Evolutionary conservation across 352 stramenopile species (phyloP).

Genomic region (Pythium guiyangense): DNA sequence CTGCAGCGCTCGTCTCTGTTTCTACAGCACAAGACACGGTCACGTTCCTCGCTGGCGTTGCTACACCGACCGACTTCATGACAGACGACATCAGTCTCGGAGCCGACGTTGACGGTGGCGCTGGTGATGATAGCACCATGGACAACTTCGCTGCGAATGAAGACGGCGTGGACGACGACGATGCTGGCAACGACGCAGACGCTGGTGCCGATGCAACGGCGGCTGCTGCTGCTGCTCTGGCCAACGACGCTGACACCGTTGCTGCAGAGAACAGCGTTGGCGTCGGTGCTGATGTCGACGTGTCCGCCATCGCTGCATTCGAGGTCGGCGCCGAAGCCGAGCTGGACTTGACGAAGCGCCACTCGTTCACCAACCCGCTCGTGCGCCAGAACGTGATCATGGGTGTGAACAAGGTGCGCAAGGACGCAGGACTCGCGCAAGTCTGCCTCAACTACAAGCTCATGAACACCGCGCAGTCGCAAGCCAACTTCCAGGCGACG

Average conservation of each 20-base stretch:
- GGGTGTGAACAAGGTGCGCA: constrained; percentile 8
- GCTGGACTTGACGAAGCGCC: not conserved
- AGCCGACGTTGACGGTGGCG: not conserved
- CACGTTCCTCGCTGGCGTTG: not conserved
- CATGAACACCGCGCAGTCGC: constrained; percentile 18
- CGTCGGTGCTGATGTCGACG: not conserved
- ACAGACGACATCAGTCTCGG: not conserved
- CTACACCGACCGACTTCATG: not conserved
- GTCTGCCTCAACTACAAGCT: constrained; percentile 21
- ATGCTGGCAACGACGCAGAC: not conserved
- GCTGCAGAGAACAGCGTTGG: not conserved
- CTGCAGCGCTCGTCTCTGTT: not conserved
- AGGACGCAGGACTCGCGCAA: constrained; percentile 2
- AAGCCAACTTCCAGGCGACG: constrained; percentile 19
- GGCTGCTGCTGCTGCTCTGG: not conserved
- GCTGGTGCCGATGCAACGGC: not conserved
- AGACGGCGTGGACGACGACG: not conserved
- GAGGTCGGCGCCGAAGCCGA: constrained; percentile 6
- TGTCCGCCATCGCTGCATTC: too few species aligned
- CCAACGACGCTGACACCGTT: not conserved
- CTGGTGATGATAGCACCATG: not conserved
- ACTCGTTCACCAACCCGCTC: constrained; percentile 3
- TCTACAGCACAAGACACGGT: not conserved
- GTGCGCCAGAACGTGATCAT: constrained; percentile 12
- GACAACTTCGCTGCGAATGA: not conserved